Evolutionary conservation across 2,329 filamentous ascomycete genomes (phyloP), one percentile per base, ranked within the genome.

Genomic region (Colletotrichum musicola): DNA sequence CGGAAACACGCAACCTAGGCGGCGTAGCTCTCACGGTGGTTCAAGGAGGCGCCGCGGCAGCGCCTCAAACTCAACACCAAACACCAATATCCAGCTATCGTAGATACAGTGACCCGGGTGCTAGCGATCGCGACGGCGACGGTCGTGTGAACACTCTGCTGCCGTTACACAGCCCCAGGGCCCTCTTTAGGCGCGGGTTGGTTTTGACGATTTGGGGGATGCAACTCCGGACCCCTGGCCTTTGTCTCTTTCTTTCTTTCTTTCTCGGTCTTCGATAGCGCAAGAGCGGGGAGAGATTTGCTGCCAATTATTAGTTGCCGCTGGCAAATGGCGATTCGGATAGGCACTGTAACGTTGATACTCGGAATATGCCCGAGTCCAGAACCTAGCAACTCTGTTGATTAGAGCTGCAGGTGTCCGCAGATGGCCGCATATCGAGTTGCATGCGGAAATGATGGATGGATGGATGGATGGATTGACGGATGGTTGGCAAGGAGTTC

Each of bases 281-380:
- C 49, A 46, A 69, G 56, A 65, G 66, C 62, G 62, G 44, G 50
- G 62, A 38, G 62, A 38, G 62, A 61, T 22, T 14, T 53, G 56
- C 51, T 59, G 54, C 59, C 20, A 25, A 25, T 4, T 30, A 56
- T 27, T 42, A 60, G 35, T 16, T 53, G 25, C 30, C 30, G 38
- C 51, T 61, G 50, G 49, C 50, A 56, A 64, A 60, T 60, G 51
- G 54, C 62, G 22, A 61, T 3, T 50, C 35, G 25, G 49, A 47
- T 25, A 44, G 46, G 42, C n/a, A 22, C 35, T 22, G 62, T 57
- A 66, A 61, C 56, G 25, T 66, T 66, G 56, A 56, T 50, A 16
- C 30, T 68, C 62, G 66, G 66, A 66, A 64, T 60, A 56, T 69
- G 66, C 55, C 66, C 66, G 66, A 61, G 42, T 55, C 62, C 49